Conservation (phyloP, 202 grass and related monocot genomes). For the Schoenoplectus tabernaemontani region DNA sequence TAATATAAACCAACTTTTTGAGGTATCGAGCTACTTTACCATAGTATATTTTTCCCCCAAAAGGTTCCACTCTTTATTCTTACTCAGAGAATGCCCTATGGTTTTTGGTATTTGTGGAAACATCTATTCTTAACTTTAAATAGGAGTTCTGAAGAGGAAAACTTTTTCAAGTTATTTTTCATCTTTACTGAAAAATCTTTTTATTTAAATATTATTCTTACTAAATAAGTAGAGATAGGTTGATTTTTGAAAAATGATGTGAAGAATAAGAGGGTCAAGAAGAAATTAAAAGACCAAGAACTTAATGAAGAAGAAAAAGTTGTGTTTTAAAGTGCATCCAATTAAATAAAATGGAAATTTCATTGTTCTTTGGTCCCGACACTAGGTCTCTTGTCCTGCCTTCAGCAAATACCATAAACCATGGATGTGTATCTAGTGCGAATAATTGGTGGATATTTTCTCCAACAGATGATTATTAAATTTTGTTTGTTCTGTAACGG, state of each 20-base stretch:
- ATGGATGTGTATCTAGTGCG: neutral
- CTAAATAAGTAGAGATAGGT: neutral
- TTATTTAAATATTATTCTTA: neutral
- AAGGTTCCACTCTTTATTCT: neutral
- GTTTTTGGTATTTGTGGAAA: no score
- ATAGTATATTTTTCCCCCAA: neutral
- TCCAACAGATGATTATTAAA: neutral
- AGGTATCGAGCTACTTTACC: constrained; percentile 40
- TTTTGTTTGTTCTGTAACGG: neutral
- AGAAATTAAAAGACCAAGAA: neutral
- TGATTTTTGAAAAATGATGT: neutral
- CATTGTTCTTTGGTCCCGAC: neutral
- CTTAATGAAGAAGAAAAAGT: neutral
- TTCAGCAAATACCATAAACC: neutral
- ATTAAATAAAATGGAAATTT: neutral
- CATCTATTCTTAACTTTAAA: no score
- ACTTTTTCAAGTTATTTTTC: neutral
- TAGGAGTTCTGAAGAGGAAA: no score
- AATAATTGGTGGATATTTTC: neutral
- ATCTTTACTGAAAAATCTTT: neutral
- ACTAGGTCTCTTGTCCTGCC: neutral
- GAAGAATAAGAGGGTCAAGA: neutral
- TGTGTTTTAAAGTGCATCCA: neutral
- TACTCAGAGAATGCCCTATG: neutral
- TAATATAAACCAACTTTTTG: constrained; percentile 94